Percentiles rank a stretch among this genome's conserved stretches.
Conservation (phyloP, 352 stramenopile species). For the Phytopythium mirpurense region DNA sequence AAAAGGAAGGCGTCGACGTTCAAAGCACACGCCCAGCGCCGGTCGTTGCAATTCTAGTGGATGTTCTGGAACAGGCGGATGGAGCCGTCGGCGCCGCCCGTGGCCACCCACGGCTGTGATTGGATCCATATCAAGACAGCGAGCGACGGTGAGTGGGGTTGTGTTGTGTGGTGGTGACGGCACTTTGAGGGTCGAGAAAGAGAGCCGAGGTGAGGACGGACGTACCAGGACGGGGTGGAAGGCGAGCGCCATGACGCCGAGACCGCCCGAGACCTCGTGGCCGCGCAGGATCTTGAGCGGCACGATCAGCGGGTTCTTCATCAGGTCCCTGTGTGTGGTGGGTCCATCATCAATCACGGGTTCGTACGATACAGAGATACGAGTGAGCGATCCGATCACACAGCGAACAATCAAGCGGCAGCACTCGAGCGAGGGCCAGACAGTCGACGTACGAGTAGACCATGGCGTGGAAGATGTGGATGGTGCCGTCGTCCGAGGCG, state of each 20-base stretch:
- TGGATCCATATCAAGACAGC: background rate
- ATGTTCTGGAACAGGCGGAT: conserved; percentile 98
- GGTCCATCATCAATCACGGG: no score
- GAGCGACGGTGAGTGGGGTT: no score
- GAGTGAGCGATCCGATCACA: conserved; percentile 4
- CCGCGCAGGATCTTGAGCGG: conserved; percentile 98
- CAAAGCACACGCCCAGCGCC: background rate
- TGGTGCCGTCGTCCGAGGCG: conserved; percentile 96
- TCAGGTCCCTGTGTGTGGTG: conserved; percentile 95
- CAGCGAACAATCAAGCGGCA: background rate
- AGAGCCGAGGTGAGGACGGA: no score
- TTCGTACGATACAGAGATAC: conserved; percentile 6
- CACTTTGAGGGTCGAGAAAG: no score
- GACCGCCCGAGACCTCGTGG: conserved; percentile 90
- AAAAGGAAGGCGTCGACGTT: background rate
- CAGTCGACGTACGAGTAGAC: conserved; percentile 97
- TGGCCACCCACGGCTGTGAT: conserved; percentile 89
- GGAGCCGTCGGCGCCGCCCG: conserved; percentile 91
- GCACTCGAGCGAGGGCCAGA: background rate
- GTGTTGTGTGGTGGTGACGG: no score
- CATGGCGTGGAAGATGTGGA: conserved; percentile 99
- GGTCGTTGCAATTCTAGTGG: conserved; percentile 45
- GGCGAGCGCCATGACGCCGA: conserved; percentile 93
- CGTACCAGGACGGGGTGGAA: conserved; percentile 97
- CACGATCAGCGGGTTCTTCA: conserved; percentile 99